These are phyloP conservation scores for Umbelopsis vinacea DNA, from an alignment of 192 early-diverging fungal species.

Conservation along the genomic window DNA sequence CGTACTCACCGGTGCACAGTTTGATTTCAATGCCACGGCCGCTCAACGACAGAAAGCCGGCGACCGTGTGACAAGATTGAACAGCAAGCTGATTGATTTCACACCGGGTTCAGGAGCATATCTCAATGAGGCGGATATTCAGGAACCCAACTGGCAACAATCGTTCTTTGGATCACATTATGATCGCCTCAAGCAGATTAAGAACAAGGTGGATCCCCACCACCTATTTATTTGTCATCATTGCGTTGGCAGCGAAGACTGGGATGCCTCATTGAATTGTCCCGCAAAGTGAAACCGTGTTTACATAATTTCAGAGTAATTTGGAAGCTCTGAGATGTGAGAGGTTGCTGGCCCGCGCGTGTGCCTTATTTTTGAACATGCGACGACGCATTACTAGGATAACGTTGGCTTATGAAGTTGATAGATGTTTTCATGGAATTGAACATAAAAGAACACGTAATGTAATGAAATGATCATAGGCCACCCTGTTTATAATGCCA, in stretches of 20 bases:
- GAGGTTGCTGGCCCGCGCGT: too few relatives aligned
- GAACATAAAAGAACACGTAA: too few relatives aligned
- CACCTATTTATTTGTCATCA: slow-evolving; percentile 48
- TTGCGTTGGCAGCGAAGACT: slow-evolving; percentile 44
- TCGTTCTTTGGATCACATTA: slow-evolving; percentile 57
- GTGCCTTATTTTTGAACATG: too few relatives aligned
- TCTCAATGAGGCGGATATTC: slow-evolving; percentile 50
- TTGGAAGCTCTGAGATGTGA: background rate
- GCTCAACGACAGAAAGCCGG: background rate
- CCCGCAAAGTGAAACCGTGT: background rate
- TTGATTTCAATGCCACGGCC: background rate
- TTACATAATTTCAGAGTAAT: background rate
- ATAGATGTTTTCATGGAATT: too few relatives aligned
- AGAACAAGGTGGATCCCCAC: slow-evolving; percentile 48
- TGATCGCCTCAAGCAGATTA: slow-evolving; percentile 41
- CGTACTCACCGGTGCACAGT: background rate
- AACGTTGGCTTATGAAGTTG: too few relatives aligned
- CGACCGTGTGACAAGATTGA: background rate
- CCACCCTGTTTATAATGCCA: too few relatives aligned
- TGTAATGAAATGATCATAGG: too few relatives aligned
- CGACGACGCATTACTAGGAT: too few relatives aligned
- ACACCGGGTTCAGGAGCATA: slow-evolving; percentile 52
- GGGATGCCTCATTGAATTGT: slow-evolving; percentile 6
- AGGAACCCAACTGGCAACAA: slow-evolving; percentile 47
- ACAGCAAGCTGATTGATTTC: slow-evolving; percentile 26